phyloP scores from a whole-genome alignment of 75 land plant species.

The Selaginella tamariscina region DNA sequence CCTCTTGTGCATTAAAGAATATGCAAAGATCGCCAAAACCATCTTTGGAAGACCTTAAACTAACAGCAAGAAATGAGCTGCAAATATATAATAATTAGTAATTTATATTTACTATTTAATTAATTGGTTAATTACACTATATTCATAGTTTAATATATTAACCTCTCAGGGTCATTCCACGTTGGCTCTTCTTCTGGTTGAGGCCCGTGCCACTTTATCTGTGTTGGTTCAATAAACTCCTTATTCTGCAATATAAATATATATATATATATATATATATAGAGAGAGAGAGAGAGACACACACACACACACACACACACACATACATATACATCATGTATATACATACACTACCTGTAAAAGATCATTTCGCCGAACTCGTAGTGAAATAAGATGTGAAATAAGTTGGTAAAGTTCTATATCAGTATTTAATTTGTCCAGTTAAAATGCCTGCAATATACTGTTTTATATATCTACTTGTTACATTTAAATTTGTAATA shows the following conservation, averaged over 20 bases:
- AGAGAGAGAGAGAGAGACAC: neutral
- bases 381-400: conserved; percentile 19
- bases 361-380: conserved; percentile 17
- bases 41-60: conserved; percentile 10
- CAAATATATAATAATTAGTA: neutral
- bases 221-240: conserved; percentile 13
- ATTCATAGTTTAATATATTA: neutral
- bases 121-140: neutral
- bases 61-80: conserved; percentile 28
- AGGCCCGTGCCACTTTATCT: conserved; percentile 29
- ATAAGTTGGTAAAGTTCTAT: conserved; percentile 19
- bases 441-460: conserved; percentile 11
- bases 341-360: conserved; percentile 25
- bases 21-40: conserved; percentile 22
- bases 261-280: neutral
- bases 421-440: conserved; percentile 21
- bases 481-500: too few relatives aligned
- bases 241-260: conserved; percentile 14
- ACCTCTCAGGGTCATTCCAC: conserved; percentile 25
- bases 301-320: neutral
- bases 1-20: conserved; percentile 22
- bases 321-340: too few relatives aligned
- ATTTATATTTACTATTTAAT: neutral
- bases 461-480: neutral
- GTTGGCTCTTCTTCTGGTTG: conserved; percentile 16